phyloP scores from a whole-genome alignment of 257 asterid genomes.

The Paraleonurus japonicus region DNA sequence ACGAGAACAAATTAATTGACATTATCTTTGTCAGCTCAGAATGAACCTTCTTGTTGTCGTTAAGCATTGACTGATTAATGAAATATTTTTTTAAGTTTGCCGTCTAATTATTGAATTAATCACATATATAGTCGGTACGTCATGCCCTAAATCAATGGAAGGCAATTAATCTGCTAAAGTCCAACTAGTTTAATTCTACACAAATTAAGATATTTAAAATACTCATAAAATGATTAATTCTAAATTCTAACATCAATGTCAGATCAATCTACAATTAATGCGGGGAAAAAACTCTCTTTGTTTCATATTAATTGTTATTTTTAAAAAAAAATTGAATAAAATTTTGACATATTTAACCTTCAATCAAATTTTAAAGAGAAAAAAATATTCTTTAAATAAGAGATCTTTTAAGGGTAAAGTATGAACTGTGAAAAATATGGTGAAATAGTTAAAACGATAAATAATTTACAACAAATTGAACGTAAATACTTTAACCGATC shows the following conservation, averaged over 20 bases:
- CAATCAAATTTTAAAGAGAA: no score
- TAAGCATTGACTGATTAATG: neutral
- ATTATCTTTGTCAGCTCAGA: neutral
- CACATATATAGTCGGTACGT: neutral
- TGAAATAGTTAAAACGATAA: no score
- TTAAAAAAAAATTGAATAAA: no score
- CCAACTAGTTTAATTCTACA: conserved; percentile 1
- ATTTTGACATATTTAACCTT: no score
- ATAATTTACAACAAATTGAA: no score
- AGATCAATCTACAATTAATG: neutral
- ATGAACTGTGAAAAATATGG: no score
- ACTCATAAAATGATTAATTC: neutral
- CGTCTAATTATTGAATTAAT: neutral
- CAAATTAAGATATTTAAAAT: neutral
- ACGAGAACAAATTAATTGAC: neutral
- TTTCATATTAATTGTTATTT: no score
- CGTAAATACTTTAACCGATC: no score
- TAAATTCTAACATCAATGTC: neutral
- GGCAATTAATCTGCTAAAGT: conserved; percentile 6
- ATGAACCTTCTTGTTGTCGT: neutral
- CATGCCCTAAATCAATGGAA: conserved; percentile 22
- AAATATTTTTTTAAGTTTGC: neutral
- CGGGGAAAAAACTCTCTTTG: no score
- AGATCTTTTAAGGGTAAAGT: no score
- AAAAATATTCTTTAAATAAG: no score